These are phyloP conservation scores for Erysimum cheiri DNA, from an alignment of 441 rosid species.

Conservation along the genomic window DNA sequence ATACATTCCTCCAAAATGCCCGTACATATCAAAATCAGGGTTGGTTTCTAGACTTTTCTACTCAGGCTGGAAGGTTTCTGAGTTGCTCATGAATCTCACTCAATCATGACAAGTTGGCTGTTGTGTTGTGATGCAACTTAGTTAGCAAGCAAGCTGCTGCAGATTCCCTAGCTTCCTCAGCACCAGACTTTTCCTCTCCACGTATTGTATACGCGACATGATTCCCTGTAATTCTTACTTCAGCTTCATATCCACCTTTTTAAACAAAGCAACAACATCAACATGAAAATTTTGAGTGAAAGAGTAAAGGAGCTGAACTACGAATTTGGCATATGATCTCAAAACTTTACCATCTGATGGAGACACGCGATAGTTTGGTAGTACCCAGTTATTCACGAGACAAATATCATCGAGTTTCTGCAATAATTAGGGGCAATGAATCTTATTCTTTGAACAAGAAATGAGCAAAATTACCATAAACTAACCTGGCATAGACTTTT, in stretches of 20 bases:
- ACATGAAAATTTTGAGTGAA: background rate
- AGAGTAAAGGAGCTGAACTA: constrained; percentile 1
- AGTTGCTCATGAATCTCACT: constrained; percentile 1
- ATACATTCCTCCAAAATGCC: background rate
- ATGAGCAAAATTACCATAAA: constrained; percentile 22
- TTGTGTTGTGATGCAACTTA: constrained; percentile 33
- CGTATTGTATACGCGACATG: constrained; percentile 45
- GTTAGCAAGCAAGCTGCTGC: constrained; percentile 58
- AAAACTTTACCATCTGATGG: constrained; percentile 60
- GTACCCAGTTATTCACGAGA: constrained; percentile 59
- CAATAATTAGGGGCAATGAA: background rate
- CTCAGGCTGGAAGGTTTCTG: background rate
- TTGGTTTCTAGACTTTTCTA: background rate
- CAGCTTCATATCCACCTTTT: constrained; percentile 68
- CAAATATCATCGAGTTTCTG: constrained; percentile 80
- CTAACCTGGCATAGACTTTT: constrained; percentile 68
- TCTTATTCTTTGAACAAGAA: background rate
- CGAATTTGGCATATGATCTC: constrained; percentile 13
- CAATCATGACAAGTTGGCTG: constrained; percentile 19
- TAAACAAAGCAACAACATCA: constrained; percentile 13
- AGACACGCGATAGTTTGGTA: constrained; percentile 62
- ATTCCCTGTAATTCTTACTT: constrained; percentile 51
- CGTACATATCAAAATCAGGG: background rate
- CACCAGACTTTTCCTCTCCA: constrained; percentile 48
- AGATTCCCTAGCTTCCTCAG: constrained; percentile 69